phyloP scores from a whole-genome alignment of 306 rosid species.

The Vigna radiata region DNA sequence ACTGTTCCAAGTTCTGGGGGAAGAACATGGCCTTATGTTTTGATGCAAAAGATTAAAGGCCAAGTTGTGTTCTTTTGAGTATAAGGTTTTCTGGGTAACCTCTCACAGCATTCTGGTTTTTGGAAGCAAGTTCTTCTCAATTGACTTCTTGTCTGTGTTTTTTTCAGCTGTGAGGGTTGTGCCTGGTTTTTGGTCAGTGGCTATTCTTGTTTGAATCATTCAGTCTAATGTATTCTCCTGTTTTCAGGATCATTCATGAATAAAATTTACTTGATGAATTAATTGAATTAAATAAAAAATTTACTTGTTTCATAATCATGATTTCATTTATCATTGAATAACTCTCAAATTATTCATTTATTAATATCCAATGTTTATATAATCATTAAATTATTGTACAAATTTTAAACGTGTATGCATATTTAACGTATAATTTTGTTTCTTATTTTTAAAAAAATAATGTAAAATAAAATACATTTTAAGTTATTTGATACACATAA shows the following conservation, averaged over 20 bases:
- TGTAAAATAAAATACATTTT: no score
- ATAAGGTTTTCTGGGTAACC: slow-evolving; percentile 28
- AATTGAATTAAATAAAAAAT: no score
- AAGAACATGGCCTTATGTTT: not conserved
- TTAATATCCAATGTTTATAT: no score
- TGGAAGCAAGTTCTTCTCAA: slow-evolving; percentile 6
- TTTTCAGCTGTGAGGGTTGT: slow-evolving; percentile 29
- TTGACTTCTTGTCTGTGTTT: slow-evolving; percentile 38
- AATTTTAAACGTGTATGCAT: no score
- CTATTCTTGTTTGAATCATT: slow-evolving; percentile 17
- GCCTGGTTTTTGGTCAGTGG: slow-evolving; percentile 40
- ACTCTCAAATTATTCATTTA: no score
- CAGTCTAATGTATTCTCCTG: slow-evolving; percentile 19
- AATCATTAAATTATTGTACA: no score
- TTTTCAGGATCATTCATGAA: slow-evolving; percentile 16
- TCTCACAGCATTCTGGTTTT: slow-evolving; percentile 39
- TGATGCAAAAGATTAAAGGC: slow-evolving; percentile 2
- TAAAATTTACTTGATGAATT: slow-evolving; percentile 2
- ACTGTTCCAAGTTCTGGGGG: slow-evolving; percentile 14
- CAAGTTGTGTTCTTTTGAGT: slow-evolving; percentile 10
- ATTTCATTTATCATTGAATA: no score
- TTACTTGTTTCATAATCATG: no score
- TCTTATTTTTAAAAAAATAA: no score
- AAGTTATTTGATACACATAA: no score
- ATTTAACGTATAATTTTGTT: no score